Percentiles rank a stretch among this genome's conserved stretches.
Evolutionary conservation across 2,329 filamentous ascomycete genomes (phyloP).

Genomic region (Clonostachys rhizophaga): DNA sequence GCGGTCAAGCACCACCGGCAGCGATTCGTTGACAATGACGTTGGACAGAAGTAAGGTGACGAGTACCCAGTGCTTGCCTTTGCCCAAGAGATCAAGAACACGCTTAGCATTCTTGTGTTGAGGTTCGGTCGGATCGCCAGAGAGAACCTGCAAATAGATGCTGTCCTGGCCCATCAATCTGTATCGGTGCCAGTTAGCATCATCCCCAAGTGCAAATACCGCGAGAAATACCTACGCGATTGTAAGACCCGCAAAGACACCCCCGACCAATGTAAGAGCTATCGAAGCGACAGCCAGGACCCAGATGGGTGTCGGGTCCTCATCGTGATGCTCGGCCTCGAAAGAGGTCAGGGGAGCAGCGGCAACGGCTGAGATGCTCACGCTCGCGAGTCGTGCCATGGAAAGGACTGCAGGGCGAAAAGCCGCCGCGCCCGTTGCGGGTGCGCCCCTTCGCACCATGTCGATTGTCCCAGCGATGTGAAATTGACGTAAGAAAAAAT

Average conservation of each 20-base stretch:
- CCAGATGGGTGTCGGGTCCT: conserved; percentile 65
- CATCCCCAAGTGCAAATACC: background rate
- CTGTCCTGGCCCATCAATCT: conserved; percentile 74
- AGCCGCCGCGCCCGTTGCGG: conserved; percentile 18
- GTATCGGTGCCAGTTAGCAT: conserved; percentile 4
- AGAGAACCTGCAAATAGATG: conserved; percentile 94
- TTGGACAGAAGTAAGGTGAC: conserved; percentile 93
- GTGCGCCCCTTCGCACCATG: background rate
- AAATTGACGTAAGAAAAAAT: no score
- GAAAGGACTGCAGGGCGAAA: conserved; percentile 45
- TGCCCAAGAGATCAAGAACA: conserved; percentile 75
- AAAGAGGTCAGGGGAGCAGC: conserved; percentile 38
- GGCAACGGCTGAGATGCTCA: conserved; percentile 41
- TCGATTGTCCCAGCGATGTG: background rate
- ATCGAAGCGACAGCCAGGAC: conserved; percentile 76
- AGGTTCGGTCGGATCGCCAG: conserved; percentile 76
- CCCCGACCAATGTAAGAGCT: conserved; percentile 78
- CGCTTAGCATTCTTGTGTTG: conserved; percentile 81
- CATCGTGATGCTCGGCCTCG: conserved; percentile 29
- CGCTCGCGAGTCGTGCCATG: conserved; percentile 43
- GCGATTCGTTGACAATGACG: conserved; percentile 95
- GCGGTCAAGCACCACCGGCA: conserved; percentile 91
- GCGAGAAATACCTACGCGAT: conserved; percentile 61
- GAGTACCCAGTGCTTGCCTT: conserved; percentile 96
- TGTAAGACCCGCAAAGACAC: conserved; percentile 91